Evolutionary conservation across 305 asterid species (phyloP), one percentile per base, ranked within the genome.

Genomic region (Caryopteris hybrid): DNA sequence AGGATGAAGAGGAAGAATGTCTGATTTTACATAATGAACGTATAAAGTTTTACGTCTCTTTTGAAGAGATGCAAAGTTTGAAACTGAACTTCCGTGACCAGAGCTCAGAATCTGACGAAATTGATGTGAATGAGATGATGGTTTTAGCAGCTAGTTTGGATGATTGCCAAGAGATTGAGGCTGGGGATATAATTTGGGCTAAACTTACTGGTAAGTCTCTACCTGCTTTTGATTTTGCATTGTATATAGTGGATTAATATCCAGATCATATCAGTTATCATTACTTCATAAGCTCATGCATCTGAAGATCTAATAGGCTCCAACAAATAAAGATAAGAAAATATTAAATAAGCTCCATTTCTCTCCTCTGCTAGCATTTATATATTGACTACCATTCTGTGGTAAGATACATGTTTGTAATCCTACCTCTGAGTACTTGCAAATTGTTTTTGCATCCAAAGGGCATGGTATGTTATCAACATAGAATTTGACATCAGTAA

Each of bases 181-280:
- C 87, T 11, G 99, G 95, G 58, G 98, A 95, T 81, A 69, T 92
- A 59, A 86, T 90, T 64, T 95, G 99, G 99, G 98, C 99, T 48
- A 95, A 95, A 86, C 91, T 95, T 74, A 86, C 99, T 74, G 99
- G 99, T 95, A 65, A 41, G 76, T 75, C 65, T 66, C 57, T 77
- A 47, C 66, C 45, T 73, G 70, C 77, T 17, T 61, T 60, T 61
- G 16, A 36, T 68, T 71, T 58, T 54, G 59, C 68, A 45, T 64
- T 31, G 52, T 68, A 5, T 71, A 39, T 16, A 38, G 68, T 59
- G 71, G 62, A 51, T 48, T 47, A 31, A 22, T 61, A 66, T 45
- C 53, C 45, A 53, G 39, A 38, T 27, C 13, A 42, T 57, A 36
- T 34, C 59, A 55, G 52, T 56, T 66, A 52, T 12, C 52, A 14